phyloP scores from a whole-genome alignment of 805 yeast genomes.

The Myxozyma udenii region DNA sequence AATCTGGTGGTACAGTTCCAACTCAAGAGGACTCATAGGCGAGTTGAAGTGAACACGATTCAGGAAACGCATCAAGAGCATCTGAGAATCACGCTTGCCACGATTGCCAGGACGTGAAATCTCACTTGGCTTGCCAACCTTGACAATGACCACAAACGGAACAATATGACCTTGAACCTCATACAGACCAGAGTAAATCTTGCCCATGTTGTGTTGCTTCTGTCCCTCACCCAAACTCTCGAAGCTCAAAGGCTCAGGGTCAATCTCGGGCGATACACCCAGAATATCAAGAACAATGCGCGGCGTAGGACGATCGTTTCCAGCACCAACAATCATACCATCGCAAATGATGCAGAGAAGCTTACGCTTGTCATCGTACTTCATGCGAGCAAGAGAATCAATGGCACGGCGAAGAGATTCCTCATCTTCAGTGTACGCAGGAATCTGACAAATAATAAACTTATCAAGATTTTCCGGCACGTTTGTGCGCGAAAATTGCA shows the following conservation, averaged over 20 bases:
- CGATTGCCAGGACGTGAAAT: conserved; percentile 59
- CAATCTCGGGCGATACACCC: conserved; percentile 51
- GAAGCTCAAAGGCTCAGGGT: conserved; percentile 52
- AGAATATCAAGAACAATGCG: conserved; percentile 56
- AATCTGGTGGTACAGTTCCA: conserved; percentile 52
- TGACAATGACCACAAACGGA: conserved; percentile 55
- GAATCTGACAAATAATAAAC: conserved; percentile 47
- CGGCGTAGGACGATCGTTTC: conserved; percentile 58
- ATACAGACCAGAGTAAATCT: conserved; percentile 58
- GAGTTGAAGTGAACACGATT: conserved; percentile 59
- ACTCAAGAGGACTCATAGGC: conserved; percentile 59
- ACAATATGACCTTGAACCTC: conserved; percentile 56
- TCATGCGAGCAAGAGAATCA: conserved; percentile 57
- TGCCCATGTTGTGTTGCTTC: conserved; percentile 63
- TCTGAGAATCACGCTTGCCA: conserved; percentile 64
- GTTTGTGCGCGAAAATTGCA: conserved; percentile 40
- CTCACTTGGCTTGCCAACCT: conserved; percentile 61
- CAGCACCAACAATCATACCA: conserved; percentile 61
- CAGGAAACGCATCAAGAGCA: conserved; percentile 57
- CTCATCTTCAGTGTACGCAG: conserved; percentile 62
- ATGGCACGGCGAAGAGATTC: conserved; percentile 53
- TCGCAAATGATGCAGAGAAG: conserved; percentile 57
- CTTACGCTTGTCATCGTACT: conserved; percentile 59
- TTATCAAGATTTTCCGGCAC: conserved; percentile 42
- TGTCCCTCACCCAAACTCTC: conserved; percentile 60